Conservation (phyloP, 169 alveolate genomes). For the Cryptosporidium ubiquitum region DNA sequence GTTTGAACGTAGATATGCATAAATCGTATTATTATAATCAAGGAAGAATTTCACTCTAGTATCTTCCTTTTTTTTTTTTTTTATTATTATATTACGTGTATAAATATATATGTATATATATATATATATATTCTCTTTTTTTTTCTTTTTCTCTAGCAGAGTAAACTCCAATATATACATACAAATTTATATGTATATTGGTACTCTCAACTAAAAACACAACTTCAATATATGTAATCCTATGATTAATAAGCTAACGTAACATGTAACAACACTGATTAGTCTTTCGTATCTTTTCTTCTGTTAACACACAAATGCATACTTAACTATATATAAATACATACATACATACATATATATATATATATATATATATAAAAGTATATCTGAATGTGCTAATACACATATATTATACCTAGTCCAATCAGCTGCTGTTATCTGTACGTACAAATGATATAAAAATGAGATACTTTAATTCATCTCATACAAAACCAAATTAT, state of each 20-base stretch:
- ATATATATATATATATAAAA: not conserved
- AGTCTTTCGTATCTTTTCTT: not conserved
- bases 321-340: not conserved
- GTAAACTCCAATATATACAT: not conserved
- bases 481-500: slow-evolving; percentile 4
- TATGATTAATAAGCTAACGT: not conserved
- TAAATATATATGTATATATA: not conserved
- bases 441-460: slow-evolving; percentile 4
- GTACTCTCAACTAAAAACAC: not conserved
- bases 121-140: not conserved
- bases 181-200: not conserved
- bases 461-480: slow-evolving; percentile 15
- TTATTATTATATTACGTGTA: not conserved
- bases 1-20: not conserved
- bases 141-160: not conserved
- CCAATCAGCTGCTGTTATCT: slow-evolving; percentile 51
- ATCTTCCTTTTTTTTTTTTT: not conserved
- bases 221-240: not conserved
- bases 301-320: not conserved
- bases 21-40: not conserved
- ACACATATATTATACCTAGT: slow-evolving; percentile 11
- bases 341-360: not conserved
- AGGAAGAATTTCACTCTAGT: not conserved
- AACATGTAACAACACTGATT: slow-evolving; percentile 71
- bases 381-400: slow-evolving; percentile 8